A percentile compares a stretch with the other conserved stretches of the same genome.
Evolutionary conservation across 2,329 filamentous ascomycete species (phyloP).

Genomic region (Colletotrichum horii): DNA sequence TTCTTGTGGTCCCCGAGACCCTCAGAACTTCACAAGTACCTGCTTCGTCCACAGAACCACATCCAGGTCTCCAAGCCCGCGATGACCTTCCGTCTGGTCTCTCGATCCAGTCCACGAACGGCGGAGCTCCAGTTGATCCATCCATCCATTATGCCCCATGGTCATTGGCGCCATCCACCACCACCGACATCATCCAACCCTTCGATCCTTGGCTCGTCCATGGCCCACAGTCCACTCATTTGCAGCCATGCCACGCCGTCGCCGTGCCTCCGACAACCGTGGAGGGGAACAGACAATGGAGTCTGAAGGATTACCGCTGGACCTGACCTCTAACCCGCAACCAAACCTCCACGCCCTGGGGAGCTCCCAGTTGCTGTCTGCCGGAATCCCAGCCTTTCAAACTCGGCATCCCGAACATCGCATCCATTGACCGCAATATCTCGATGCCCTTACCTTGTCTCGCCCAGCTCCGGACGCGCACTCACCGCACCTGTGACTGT

Average conservation of each 20-base stretch:
- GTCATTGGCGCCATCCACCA: neutral
- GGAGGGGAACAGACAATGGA: neutral
- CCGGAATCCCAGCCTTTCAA: neutral
- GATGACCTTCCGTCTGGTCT: neutral
- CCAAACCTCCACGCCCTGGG: neutral
- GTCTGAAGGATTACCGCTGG: neutral
- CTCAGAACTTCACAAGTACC: neutral
- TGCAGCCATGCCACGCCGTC: neutral
- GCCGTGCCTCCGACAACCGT: neutral
- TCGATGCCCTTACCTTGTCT: neutral
- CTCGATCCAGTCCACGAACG: neutral
- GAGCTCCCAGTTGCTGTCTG: neutral
- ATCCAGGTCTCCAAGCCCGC: neutral
- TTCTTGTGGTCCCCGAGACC: neutral
- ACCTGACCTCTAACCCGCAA: neutral
- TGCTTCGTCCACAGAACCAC: neutral
- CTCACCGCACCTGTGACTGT: neutral
- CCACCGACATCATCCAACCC: conserved; percentile 2
- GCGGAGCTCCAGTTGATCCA: neutral
- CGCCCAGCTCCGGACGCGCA: neutral
- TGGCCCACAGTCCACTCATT: neutral
- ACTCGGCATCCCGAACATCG: neutral
- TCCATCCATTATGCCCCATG: conserved; percentile 2
- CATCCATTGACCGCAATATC: neutral
- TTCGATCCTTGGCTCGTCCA: neutral